These are phyloP conservation scores for Ormosia semicastrata DNA, from an alignment of 306 rosid species.

Conservation along the genomic window DNA sequence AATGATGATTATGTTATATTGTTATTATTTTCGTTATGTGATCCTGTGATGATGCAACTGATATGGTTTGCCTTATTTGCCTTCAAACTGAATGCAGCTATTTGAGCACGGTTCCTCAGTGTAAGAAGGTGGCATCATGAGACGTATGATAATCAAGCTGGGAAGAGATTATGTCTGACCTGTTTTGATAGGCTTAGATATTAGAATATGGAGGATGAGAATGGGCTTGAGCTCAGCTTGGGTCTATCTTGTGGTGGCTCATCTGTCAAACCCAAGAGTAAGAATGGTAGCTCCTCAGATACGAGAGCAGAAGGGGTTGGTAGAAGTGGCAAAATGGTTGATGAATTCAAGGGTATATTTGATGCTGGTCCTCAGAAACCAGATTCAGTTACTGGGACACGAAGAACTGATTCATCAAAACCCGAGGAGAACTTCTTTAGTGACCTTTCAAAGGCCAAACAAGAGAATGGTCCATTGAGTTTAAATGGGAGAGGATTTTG, in stretches of 20 bases:
- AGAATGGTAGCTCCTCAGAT: slow-evolving; percentile 69
- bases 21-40: neutral
- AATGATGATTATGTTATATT: neutral
- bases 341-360: slow-evolving; percentile 76
- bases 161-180: slow-evolving; percentile 21
- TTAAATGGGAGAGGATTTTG: slow-evolving; percentile 74
- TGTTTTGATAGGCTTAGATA: slow-evolving; percentile 22
- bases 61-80: slow-evolving; percentile 23
- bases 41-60: slow-evolving; percentile 14
- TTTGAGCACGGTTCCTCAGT: slow-evolving; percentile 12
- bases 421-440: slow-evolving; percentile 82
- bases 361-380: slow-evolving; percentile 64
- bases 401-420: slow-evolving; percentile 56
- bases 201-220: slow-evolving; percentile 81
- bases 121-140: slow-evolving; percentile 7
- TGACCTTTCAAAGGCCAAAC: slow-evolving; percentile 76
- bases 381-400: slow-evolving; percentile 54
- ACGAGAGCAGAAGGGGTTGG: slow-evolving; percentile 61
- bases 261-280: slow-evolving; percentile 70
- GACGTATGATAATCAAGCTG: slow-evolving; percentile 5
- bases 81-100: slow-evolving; percentile 24
- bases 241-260: slow-evolving; percentile 87
- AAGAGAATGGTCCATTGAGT: slow-evolving; percentile 55
- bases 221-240: slow-evolving; percentile 94
- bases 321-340: slow-evolving; percentile 69